A percentile compares a stretch with the other conserved stretches of the same genome.
These are phyloP conservation scores for Aspergillus heteromorphus DNA, from an alignment of 495 filamentous ascomycete species.

Conservation along the genomic window DNA sequence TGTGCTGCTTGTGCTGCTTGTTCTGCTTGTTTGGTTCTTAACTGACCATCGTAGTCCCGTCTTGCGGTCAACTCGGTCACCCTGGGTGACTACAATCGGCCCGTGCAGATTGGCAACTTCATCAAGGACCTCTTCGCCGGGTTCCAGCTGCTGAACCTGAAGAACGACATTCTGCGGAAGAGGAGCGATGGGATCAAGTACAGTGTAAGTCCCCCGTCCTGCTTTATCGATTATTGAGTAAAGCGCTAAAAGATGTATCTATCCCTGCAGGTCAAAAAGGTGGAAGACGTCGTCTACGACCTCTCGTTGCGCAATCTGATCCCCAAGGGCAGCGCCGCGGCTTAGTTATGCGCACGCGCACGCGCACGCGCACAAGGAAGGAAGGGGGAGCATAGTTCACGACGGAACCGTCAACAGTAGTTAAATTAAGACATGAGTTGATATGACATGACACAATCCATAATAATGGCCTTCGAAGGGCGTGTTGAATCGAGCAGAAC, in stretches of 20 bases:
- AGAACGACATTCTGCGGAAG: conserved; percentile 87
- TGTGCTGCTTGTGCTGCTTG: not conserved
- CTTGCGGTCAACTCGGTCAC: conserved; percentile 96
- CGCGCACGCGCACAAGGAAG: no score
- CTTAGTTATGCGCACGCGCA: conserved; percentile 11
- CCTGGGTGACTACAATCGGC: conserved; percentile 77
- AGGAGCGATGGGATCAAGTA: conserved; percentile 94
- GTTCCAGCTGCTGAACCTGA: conserved; percentile 94
- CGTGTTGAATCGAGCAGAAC: conserved; percentile 3
- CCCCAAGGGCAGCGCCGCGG: conserved; percentile 36
- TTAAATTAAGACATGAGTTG: conserved; percentile 1
- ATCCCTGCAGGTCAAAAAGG: conserved; percentile 85
- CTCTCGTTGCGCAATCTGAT: conserved; percentile 80
- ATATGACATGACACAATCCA: conserved; percentile 3
- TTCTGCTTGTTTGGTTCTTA: not conserved
- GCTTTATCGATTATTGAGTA: not conserved
- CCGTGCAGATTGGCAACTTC: conserved; percentile 80
- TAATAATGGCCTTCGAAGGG: not conserved
- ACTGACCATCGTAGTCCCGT: conserved; percentile 49
- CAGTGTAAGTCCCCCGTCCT: conserved; percentile 48
- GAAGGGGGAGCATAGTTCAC: no score
- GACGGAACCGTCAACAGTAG: not conserved
- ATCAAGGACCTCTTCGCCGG: conserved; percentile 93
- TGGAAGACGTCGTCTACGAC: conserved; percentile 97
- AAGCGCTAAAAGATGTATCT: conserved; percentile 3